Evolutionary conservation across 2,329 filamentous ascomycete genomes (phyloP).

Genomic region (Diplodia intermedia): DNA sequence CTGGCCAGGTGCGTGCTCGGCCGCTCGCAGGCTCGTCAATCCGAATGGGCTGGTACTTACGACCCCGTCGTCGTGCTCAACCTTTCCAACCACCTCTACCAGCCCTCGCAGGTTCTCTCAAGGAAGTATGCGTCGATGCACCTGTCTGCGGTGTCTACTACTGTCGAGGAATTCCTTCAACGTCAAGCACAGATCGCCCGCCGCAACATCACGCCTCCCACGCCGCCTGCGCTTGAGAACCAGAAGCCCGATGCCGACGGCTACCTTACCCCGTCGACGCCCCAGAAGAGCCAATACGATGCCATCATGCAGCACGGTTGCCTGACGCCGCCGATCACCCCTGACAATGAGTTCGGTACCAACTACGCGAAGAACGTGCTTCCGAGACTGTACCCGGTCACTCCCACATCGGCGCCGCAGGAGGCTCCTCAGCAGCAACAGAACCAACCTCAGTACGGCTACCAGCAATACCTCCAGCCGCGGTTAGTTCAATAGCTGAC

Average conservation of each 20-base stretch:
- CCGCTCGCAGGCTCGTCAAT: slow-evolving; percentile 75
- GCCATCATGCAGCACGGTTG: slow-evolving; percentile 73
- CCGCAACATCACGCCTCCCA: slow-evolving; percentile 55
- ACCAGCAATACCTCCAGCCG: slow-evolving; percentile 46
- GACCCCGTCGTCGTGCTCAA: slow-evolving; percentile 72
- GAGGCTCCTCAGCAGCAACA: slow-evolving; percentile 40
- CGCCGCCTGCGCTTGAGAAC: slow-evolving; percentile 65
- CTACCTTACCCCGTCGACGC: slow-evolving; percentile 74
- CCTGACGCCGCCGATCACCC: slow-evolving; percentile 84
- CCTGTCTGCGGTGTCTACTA: slow-evolving; percentile 68
- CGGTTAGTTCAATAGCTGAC: slow-evolving; percentile 44
- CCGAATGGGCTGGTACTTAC: slow-evolving; percentile 75
- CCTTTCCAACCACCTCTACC: slow-evolving; percentile 69
- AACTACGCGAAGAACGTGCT: slow-evolving; percentile 43
- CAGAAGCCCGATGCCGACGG: slow-evolving; percentile 54
- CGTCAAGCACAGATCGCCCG: slow-evolving; percentile 64
- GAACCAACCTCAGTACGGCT: slow-evolving; percentile 43
- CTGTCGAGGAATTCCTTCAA: slow-evolving; percentile 70
- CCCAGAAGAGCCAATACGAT: slow-evolving; percentile 74
- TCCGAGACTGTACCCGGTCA: slow-evolving; percentile 44
- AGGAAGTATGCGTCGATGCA: slow-evolving; percentile 73
- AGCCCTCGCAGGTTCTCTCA: slow-evolving; percentile 70
- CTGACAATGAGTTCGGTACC: slow-evolving; percentile 62
- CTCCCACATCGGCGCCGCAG: slow-evolving; percentile 42
- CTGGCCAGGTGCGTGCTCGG: slow-evolving; percentile 86